A percentile compares a stretch with the other conserved stretches of the same genome.
These are phyloP conservation scores for Podochytrium sp. DNA, from an alignment of 192 early-diverging fungal genomes.

Conservation along the genomic window DNA sequence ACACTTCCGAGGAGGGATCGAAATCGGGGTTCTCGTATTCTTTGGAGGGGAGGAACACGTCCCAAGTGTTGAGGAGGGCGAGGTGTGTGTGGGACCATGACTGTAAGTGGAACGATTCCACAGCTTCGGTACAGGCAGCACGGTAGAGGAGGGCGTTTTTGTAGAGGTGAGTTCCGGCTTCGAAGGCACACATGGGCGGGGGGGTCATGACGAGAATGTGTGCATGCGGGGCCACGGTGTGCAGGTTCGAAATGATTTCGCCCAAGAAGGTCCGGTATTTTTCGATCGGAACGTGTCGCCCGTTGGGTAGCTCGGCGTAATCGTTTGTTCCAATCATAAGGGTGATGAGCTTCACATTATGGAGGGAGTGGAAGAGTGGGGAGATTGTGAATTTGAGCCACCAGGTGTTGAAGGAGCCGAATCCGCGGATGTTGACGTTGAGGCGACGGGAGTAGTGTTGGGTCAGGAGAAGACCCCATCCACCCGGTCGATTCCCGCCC, in stretches of 20 bases:
- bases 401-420: background rate
- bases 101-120: background rate
- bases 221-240: conserved; percentile 59
- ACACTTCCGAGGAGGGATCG: background rate
- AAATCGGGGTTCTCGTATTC: conserved; percentile 14
- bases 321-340: conserved; percentile 86
- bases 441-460: background rate
- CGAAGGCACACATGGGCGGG: conserved; percentile 61
- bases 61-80: conserved; percentile 30
- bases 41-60: background rate
- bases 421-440: background rate
- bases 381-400: conserved; percentile 5
- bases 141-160: background rate
- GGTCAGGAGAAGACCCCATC: background rate
- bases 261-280: conserved; percentile 60
- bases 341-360: conserved; percentile 48
- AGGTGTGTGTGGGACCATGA: too few relatives aligned
- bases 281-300: conserved; percentile 62
- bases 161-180: conserved; percentile 22
- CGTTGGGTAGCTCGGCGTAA: conserved; percentile 42
- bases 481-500: background rate
- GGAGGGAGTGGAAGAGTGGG: background rate
- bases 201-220: conserved; percentile 72
- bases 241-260: conserved; percentile 58
- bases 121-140: conserved; percentile 30